Evolutionary conservation across 495 filamentous ascomycete genomes (phyloP).

Genomic region (Tirmania nivea): DNA sequence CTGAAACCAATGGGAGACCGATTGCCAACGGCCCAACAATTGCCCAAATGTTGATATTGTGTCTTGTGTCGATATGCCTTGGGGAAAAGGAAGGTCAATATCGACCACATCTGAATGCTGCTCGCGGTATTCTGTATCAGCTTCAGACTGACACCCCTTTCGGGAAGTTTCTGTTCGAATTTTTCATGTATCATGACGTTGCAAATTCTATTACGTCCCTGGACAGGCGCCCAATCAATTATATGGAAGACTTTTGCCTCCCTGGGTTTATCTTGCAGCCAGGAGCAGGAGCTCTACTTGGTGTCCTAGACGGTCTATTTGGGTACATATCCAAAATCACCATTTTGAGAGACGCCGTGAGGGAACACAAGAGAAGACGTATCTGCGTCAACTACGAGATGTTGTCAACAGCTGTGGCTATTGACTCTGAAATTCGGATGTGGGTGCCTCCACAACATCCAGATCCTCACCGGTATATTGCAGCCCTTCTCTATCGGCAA

Average conservation of each 20-base stretch:
- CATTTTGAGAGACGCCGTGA: constrained; percentile 53
- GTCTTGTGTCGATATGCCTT: constrained; percentile 59
- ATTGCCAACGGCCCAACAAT: constrained; percentile 32
- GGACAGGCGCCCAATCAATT: constrained; percentile 32
- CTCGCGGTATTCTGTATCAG: constrained; percentile 39
- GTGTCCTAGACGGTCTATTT: constrained; percentile 74
- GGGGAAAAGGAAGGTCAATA: constrained; percentile 60
- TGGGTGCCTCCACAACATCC: constrained; percentile 54
- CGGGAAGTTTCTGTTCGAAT: constrained; percentile 66
- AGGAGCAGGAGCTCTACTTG: constrained; percentile 48
- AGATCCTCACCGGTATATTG: constrained; percentile 49
- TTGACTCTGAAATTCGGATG: constrained; percentile 51
- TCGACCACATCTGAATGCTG: constrained; percentile 57
- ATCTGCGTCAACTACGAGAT: constrained; percentile 50
- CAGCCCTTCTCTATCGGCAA: constrained; percentile 67
- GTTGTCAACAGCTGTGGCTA: constrained; percentile 50
- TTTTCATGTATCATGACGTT: constrained; percentile 80
- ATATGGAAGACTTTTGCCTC: constrained; percentile 38
- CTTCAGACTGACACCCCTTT: constrained; percentile 35
- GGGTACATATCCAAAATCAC: constrained; percentile 62
- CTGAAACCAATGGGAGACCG: constrained; percentile 23
- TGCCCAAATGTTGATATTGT: constrained; percentile 67
- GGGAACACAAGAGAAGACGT: constrained; percentile 38
- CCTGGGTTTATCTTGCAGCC: constrained; percentile 55
- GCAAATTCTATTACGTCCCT: constrained; percentile 58